Evolutionary conservation across 1,284 basidiomycete species (phyloP).

Genomic region (Cutaneotrichosporon daszewskae): DNA sequence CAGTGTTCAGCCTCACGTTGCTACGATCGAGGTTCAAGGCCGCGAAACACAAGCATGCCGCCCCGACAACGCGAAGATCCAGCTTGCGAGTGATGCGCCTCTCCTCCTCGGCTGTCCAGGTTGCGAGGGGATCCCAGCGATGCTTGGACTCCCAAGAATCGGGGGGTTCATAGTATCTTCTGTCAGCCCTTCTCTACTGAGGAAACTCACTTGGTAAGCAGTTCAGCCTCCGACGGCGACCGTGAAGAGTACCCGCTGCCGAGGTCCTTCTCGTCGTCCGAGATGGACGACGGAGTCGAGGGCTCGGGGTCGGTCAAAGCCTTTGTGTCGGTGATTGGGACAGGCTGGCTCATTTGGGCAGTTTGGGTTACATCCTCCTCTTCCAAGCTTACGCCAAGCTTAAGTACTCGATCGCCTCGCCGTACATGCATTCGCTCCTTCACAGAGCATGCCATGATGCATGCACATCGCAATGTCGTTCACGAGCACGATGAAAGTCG

Average conservation of each 20-base stretch:
- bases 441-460: too few relatives aligned
- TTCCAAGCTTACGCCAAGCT: too few relatives aligned
- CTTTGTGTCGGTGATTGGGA: too few relatives aligned
- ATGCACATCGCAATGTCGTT: too few relatives aligned
- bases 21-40: conserved; percentile 36
- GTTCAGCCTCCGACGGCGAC: background rate
- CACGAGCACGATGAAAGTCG: too few relatives aligned
- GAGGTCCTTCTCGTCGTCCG: background rate
- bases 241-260: background rate
- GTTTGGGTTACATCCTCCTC: too few relatives aligned
- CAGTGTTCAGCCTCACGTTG: conserved; percentile 11
- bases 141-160: conserved; percentile 35
- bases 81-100: conserved; percentile 28
- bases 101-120: conserved; percentile 45
- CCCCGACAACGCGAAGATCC: conserved; percentile 20
- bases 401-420: too few relatives aligned
- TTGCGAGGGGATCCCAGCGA: conserved; percentile 39
- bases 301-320: background rate
- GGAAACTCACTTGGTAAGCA: background rate
- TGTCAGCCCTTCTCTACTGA: too few relatives aligned
- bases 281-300: background rate
- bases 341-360: too few relatives aligned
- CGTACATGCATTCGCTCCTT: too few relatives aligned
- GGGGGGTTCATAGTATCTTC: conserved; percentile 28
- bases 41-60: conserved; percentile 37